Evolutionary conservation across 2,329 filamentous ascomycete genomes (phyloP).

Genomic region (Fusarium euwallaceae): DNA sequence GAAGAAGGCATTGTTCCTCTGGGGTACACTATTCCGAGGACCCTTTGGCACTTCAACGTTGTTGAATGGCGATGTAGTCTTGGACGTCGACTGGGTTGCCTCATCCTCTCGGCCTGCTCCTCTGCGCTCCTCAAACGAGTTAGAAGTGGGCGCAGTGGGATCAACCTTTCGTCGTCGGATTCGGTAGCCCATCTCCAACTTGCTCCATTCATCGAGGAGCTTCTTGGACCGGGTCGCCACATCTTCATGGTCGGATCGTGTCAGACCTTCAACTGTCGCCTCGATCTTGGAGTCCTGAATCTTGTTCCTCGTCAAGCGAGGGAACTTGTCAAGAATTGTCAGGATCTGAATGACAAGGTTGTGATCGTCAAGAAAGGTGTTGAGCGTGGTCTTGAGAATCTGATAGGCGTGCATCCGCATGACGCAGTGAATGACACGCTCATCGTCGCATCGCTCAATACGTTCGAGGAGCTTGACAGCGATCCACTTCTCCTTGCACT

Average conservation of each 20-base stretch:
- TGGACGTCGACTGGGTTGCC: constrained; percentile 52
- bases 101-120: constrained; percentile 59
- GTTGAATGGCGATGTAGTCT: constrained; percentile 59
- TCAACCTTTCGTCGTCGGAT: constrained; percentile 92
- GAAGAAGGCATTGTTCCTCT: constrained; percentile 66
- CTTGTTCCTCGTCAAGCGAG: constrained; percentile 94
- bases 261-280: constrained; percentile 78
- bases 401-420: constrained; percentile 98
- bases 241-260: constrained; percentile 76
- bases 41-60: constrained; percentile 68
- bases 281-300: constrained; percentile 98
- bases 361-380: constrained; percentile 87
- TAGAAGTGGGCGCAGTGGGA: constrained; percentile 69
- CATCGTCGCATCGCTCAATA: constrained; percentile 88
- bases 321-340: constrained; percentile 89
- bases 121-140: constrained; percentile 74
- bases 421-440: constrained; percentile 87
- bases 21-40: constrained; percentile 71
- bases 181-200: constrained; percentile 89
- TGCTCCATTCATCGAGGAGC: constrained; percentile 87
- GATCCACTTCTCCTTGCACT: constrained; percentile 99
- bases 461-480: constrained; percentile 93
- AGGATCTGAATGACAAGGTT: constrained; percentile 92
- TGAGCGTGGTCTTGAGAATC: constrained; percentile 89
- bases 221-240: constrained; percentile 79